phyloP scores from a whole-genome alignment of 257 asterid species.

The Leonotis leonurus region DNA sequence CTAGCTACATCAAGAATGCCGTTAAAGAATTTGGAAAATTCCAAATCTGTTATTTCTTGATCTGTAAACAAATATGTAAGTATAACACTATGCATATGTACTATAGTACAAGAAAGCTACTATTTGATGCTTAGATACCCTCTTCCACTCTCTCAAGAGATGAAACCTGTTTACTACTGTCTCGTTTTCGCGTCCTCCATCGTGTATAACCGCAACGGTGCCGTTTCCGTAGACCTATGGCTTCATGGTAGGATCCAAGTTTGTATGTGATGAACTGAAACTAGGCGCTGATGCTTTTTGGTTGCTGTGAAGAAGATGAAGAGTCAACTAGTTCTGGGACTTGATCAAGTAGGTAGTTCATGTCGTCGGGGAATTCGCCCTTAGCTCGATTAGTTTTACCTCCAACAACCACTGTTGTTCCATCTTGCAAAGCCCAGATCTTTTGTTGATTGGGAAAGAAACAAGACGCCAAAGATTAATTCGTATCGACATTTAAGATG shows the following conservation, averaged over 20 bases:
- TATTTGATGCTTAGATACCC: not conserved
- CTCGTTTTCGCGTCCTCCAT: not conserved
- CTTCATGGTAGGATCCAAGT: not conserved
- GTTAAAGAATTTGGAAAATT: not conserved
- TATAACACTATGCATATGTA: constrained; percentile 11
- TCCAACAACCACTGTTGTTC: constrained; percentile 60
- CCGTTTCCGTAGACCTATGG: too few relatives aligned
- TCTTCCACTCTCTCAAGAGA: not conserved
- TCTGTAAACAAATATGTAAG: not conserved
- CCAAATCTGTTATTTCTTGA: not conserved
- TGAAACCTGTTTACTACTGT: not conserved
- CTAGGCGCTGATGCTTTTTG: constrained; percentile 35
- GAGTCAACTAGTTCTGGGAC: constrained; percentile 71
- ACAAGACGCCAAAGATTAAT: constrained; percentile 5
- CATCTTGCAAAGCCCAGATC: constrained; percentile 91
- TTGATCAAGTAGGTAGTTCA: constrained; percentile 57
- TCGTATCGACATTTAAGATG: not conserved
- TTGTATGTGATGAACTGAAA: not conserved
- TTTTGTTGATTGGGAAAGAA: constrained; percentile 12
- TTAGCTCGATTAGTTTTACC: constrained; percentile 81
- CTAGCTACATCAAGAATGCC: not conserved
- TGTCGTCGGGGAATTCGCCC: constrained; percentile 70
- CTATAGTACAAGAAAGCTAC: too few relatives aligned
- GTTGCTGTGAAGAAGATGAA: constrained; percentile 31
- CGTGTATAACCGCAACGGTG: not conserved